phyloP scores from a whole-genome alignment of 2,329 filamentous ascomycete genomes.

The Fusarium musae region DNA sequence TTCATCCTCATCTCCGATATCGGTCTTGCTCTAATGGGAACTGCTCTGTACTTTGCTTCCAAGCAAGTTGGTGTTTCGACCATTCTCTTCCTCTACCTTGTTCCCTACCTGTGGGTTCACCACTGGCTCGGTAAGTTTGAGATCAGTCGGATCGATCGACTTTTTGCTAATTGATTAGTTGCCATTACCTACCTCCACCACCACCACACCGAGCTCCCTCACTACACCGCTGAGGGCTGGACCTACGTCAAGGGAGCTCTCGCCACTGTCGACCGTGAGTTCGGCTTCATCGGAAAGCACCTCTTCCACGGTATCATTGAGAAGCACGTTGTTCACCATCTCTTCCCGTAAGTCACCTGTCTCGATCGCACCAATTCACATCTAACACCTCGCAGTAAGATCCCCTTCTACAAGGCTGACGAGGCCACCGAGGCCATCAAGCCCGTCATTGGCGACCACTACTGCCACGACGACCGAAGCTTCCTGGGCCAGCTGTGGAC shows the following conservation, averaged over 20 bases:
- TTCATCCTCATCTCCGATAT: slow-evolving; percentile 70
- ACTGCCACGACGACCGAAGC: slow-evolving; percentile 63
- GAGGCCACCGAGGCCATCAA: slow-evolving; percentile 75
- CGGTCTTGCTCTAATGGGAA: slow-evolving; percentile 64
- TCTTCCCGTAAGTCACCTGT: slow-evolving; percentile 55
- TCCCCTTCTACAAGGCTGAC: slow-evolving; percentile 60
- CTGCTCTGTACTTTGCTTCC: slow-evolving; percentile 62
- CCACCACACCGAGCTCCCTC: slow-evolving; percentile 63
- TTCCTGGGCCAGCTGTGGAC: slow-evolving; percentile 46
- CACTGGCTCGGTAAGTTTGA: slow-evolving; percentile 70
- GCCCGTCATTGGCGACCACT: slow-evolving; percentile 90
- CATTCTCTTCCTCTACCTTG: slow-evolving; percentile 67
- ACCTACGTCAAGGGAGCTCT: slow-evolving; percentile 70
- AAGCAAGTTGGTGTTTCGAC: slow-evolving; percentile 66
- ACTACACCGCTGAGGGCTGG: slow-evolving; percentile 63
- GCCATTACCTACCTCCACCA: slow-evolving; percentile 82
- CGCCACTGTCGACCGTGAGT: slow-evolving; percentile 70
- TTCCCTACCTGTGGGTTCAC: slow-evolving; percentile 77
- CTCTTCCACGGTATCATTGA: slow-evolving; percentile 71
- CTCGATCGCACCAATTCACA: not conserved
- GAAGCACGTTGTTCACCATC: slow-evolving; percentile 71
- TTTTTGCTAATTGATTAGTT: slow-evolving; percentile 54
- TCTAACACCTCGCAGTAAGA: slow-evolving; percentile 37
- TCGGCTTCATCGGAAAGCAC: slow-evolving; percentile 70
- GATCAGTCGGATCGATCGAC: not conserved